A percentile compares a stretch with the other conserved stretches of the same genome.
Evolutionary conservation across 2,329 filamentous ascomycete genomes (phyloP).

Genomic region (Aspergillus ibericus): DNA sequence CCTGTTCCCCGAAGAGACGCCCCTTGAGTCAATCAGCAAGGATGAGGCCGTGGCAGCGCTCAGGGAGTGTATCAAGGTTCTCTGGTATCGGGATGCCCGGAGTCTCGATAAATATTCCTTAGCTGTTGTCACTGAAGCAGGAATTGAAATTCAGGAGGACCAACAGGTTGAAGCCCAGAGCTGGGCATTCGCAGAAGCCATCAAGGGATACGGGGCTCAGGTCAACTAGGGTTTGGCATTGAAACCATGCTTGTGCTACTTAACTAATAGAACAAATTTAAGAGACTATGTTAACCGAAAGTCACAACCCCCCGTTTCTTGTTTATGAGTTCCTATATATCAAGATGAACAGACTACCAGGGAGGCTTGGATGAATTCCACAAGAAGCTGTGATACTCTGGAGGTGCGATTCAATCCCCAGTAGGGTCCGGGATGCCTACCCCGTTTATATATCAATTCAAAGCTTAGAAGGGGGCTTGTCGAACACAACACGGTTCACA

Average conservation of each 20-base stretch:
- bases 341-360: not conserved
- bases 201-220: constrained; percentile 93
- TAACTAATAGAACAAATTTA: constrained; percentile 31
- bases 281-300: not conserved
- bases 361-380: not conserved
- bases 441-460: constrained; percentile 16
- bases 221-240: constrained; percentile 45
- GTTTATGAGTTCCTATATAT: not conserved
- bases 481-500: constrained; percentile 43
- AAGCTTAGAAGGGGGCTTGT: constrained; percentile 43
- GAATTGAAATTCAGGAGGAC: constrained; percentile 78
- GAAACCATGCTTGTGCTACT: constrained; percentile 21
- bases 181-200: constrained; percentile 96
- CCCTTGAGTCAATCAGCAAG: constrained; percentile 67
- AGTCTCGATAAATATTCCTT: constrained; percentile 90
- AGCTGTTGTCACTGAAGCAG: constrained; percentile 83
- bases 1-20: constrained; percentile 78
- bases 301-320: not conserved
- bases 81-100: constrained; percentile 95
- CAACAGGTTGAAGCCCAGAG: constrained; percentile 93
- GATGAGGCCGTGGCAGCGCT: constrained; percentile 79
- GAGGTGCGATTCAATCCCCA: not conserved
- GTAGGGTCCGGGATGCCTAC: not conserved
- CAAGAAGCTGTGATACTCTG: not conserved
- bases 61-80: constrained; percentile 95